A percentile compares a stretch with the other conserved stretches of the same genome.
phyloP scores from a whole-genome alignment of 805 yeast species.

The Lipomyces spencermartinsiae region DNA sequence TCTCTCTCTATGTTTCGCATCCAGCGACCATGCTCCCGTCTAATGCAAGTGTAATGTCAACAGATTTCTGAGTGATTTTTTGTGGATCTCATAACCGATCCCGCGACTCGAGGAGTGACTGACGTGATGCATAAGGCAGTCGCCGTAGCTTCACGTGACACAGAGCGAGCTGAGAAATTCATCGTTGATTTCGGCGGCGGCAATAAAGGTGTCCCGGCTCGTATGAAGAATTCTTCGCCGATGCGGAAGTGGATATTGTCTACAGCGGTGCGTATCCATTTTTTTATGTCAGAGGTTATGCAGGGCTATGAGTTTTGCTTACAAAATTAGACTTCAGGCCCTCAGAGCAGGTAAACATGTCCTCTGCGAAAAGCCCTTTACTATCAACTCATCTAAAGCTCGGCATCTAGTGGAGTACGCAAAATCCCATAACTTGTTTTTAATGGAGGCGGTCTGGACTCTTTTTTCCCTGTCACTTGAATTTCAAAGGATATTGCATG shows the following conservation, averaged over 20 bases:
- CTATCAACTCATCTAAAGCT: conserved; percentile 55
- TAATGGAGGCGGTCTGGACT: conserved; percentile 61
- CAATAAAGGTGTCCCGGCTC: conserved; percentile 38
- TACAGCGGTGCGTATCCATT: conserved; percentile 48
- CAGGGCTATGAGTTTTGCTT: conserved; percentile 48
- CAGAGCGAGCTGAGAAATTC: conserved; percentile 41
- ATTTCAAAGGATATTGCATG: conserved; percentile 49
- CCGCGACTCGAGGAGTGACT: conserved; percentile 38
- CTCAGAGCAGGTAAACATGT: conserved; percentile 56
- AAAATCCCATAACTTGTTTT: conserved; percentile 50
- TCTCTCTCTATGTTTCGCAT: background rate
- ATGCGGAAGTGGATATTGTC: conserved; percentile 53
- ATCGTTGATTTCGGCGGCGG: conserved; percentile 39
- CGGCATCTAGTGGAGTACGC: conserved; percentile 54
- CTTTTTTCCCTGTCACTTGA: conserved; percentile 51
- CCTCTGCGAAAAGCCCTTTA: conserved; percentile 60
- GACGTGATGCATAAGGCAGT: conserved; percentile 43
- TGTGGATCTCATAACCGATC: conserved; percentile 27
- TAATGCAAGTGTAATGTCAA: too few species aligned
- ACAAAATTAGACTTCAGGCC: conserved; percentile 51
- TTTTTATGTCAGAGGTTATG: background rate
- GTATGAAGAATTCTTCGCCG: conserved; percentile 53
- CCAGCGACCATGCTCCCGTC: background rate
- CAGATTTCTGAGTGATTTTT: conserved; percentile 34
- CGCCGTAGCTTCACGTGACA: conserved; percentile 43